A percentile compares a stretch with the other conserved stretches of the same genome.
Evolutionary conservation across 2,329 filamentous ascomycete genomes (phyloP).

Genomic region (Botryotinia convoluta): DNA sequence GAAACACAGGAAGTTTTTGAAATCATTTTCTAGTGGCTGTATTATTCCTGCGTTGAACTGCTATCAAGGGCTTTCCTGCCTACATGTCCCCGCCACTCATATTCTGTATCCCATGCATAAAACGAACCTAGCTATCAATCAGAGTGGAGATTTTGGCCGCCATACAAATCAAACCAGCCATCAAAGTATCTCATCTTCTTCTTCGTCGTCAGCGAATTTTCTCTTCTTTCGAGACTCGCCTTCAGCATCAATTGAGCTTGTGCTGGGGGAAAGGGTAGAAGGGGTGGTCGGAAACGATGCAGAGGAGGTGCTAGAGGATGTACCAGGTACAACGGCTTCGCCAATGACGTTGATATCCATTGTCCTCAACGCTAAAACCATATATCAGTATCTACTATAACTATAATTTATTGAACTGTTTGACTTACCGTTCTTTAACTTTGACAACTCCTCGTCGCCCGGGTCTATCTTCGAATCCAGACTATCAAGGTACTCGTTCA

Average conservation of each 20-base stretch:
- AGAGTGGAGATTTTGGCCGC: background rate
- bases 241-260: accelerated
- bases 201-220: background rate
- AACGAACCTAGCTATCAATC: too few species aligned
- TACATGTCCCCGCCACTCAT: background rate
- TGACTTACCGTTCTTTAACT: too few species aligned
- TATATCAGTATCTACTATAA: background rate
- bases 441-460: too few species aligned
- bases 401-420: background rate
- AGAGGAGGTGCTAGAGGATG: background rate
- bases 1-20: background rate
- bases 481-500: too few species aligned
- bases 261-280: too few species aligned
- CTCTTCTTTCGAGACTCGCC: background rate
- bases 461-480: too few species aligned
- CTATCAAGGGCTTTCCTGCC: background rate
- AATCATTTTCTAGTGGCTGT: background rate
- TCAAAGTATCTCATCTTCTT: background rate
- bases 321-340: too few species aligned
- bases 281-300: too few species aligned
- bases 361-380: background rate
- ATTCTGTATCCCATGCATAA: background rate
- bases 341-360: too few species aligned
- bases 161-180: background rate
- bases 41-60: background rate